phyloP scores from a whole-genome alignment of 2,329 filamentous ascomycete species.

The Penicillium rolfsii region DNA sequence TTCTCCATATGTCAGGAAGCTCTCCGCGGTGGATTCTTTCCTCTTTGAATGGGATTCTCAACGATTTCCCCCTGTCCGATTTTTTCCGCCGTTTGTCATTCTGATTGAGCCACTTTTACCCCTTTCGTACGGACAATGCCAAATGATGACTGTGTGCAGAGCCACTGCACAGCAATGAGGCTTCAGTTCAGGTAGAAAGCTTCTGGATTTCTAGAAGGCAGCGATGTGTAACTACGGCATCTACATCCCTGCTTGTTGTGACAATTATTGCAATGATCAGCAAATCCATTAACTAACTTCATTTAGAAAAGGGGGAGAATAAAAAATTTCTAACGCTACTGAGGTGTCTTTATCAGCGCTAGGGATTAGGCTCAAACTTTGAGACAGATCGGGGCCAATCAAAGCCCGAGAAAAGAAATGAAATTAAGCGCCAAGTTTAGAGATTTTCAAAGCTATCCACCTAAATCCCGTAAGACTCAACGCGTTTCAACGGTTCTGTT shows the following conservation, averaged over 20 bases:
- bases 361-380: constrained; percentile 22
- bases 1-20: constrained; percentile 13
- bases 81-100: not conserved
- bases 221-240: not conserved
- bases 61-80: constrained; percentile 9
- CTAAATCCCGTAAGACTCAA: constrained; percentile 20
- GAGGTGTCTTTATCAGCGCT: constrained; percentile 12
- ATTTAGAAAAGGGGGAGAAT: constrained; percentile 3
- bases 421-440: constrained; percentile 15
- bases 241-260: not conserved
- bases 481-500: constrained; percentile 22
- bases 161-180: not conserved
- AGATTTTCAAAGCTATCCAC: constrained; percentile 14
- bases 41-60: constrained; percentile 12
- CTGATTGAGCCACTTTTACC: not conserved
- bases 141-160: not conserved
- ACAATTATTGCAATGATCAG: not conserved
- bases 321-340: constrained; percentile 8
- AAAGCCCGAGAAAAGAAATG: constrained; percentile 5
- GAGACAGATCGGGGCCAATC: constrained; percentile 12
- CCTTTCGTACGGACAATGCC: not conserved
- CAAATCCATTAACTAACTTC: not conserved
- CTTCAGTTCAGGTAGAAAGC: not conserved
- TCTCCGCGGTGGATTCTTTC: constrained; percentile 9
- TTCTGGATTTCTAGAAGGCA: not conserved